Base-by-base conservation (phyloP, 2,329 filamentous ascomycete species). In the Phyllosticta capitalensis region DNA sequence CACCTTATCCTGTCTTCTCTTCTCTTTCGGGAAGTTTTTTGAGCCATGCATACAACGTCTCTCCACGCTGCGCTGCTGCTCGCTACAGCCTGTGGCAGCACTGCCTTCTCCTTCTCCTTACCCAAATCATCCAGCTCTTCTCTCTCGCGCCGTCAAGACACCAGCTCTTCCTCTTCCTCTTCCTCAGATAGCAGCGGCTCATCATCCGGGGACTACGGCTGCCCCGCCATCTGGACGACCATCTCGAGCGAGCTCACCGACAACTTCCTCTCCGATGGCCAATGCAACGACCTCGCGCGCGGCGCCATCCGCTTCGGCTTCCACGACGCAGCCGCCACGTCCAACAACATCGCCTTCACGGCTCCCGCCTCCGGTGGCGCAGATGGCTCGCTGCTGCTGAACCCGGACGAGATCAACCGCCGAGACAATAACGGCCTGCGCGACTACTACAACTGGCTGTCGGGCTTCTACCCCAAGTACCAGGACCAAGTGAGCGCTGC, bases 401-500 rank as follows among this genome's bases (percentile, higher is more conserved):
- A 7, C 5, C 33, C 70, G 45, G 68, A 68, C 20, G 75, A 76
- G 61, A 65, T 71, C n/a, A 60, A 64, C 10, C 67, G 75, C 1
- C 50, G 63, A 2, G 72, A 75, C 52, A 74, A 83, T 67, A 69
- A 66, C 20, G 80, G 79, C 0, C 71, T 83, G 5, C 66, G 74
- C 59, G 67, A 65, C 5, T 59, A 54, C 56, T 24, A 59, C 56
- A n/a, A 7, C 22, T 76, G 79, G 50, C 74, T 74, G 12, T 61
- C 60, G 1, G 64, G 72, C 22, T 72, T 78, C 5, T 66, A 69
- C 52, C 60, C 61, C 1, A 74, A 79, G 64, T 74, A 74, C 59
- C 71, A 74, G 58, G 77, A 74, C 60, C 68, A 71, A 17, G 73
- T 81, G 17, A 70, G 74, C 14, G 78, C 80, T 63, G 81, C 81